Evolutionary conservation across 495 filamentous ascomycete species (phyloP).

Genomic region (Parathielavia hyrcaniae): DNA sequence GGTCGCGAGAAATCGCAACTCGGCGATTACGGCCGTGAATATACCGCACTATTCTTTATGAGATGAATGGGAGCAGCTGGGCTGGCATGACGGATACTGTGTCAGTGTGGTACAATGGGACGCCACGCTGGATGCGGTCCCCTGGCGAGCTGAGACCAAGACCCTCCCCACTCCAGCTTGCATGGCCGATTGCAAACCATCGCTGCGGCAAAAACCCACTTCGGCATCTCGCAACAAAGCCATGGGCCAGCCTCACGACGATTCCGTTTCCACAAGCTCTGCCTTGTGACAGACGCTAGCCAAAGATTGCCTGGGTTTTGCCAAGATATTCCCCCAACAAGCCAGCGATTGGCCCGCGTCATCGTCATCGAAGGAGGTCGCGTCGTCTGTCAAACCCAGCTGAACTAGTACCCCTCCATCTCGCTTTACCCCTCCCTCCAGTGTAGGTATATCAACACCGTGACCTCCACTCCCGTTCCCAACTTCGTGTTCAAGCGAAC

Average conservation of each 20-base stretch:
- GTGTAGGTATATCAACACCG: neutral
- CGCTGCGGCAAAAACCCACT: slow-evolving; percentile 2
- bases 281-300: neutral
- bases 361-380: slow-evolving; percentile 5
- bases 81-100: no score
- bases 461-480: neutral
- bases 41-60: no score
- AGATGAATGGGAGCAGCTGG: no score
- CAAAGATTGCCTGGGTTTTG: neutral
- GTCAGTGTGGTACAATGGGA: neutral
- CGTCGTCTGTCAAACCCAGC: slow-evolving; percentile 19
- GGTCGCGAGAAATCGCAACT: no score
- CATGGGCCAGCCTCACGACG: neutral
- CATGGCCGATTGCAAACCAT: neutral
- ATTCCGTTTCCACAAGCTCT: neutral
- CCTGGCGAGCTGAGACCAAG: slow-evolving; percentile 13
- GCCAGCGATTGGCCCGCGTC: slow-evolving; percentile 18
- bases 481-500: slow-evolving; percentile 9
- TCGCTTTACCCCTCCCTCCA: slow-evolving; percentile 21
- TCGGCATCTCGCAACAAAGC: neutral
- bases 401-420: slow-evolving; percentile 17
- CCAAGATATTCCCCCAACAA: slow-evolving; percentile 10
- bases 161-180: neutral
- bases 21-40: no score
- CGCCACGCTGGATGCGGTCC: neutral